These are phyloP conservation scores for Yarrowia sp. DNA, from an alignment of 805 yeast species.

Conservation along the genomic window DNA sequence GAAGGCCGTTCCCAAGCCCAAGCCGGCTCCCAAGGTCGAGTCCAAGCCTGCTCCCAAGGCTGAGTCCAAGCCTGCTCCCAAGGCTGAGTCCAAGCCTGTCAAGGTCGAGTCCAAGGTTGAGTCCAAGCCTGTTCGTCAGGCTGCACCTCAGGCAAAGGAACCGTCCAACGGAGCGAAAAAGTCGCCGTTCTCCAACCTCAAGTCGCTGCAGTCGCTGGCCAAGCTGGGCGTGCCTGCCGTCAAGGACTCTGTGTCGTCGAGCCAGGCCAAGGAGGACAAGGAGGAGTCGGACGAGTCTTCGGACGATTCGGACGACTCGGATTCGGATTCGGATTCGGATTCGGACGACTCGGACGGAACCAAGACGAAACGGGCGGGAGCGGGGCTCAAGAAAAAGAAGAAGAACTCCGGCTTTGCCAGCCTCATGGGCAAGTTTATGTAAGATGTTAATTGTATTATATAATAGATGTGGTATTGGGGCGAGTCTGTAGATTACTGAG, in stretches of 20 bases:
- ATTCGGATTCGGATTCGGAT: not conserved
- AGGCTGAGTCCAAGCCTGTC: not conserved
- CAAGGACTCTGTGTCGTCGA: not conserved
- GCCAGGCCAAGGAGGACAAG: not conserved
- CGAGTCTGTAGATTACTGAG: too few species aligned
- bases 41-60: not conserved
- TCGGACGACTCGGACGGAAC: slow-evolving; percentile 1
- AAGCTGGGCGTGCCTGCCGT: slow-evolving; percentile 9
- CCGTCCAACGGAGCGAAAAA: not conserved
- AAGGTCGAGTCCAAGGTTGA: not conserved
- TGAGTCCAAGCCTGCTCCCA: not conserved
- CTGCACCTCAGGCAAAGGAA: not conserved
- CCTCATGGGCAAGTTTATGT: slow-evolving; percentile 21
- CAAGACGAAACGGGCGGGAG: not conserved
- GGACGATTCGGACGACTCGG: not conserved
- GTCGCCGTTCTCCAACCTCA: slow-evolving; percentile 9
- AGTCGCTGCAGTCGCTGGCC: not conserved
- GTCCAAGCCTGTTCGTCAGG: not conserved
- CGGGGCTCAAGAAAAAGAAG: slow-evolving; percentile 10
- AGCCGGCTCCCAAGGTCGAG: not conserved
- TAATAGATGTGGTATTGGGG: too few species aligned
- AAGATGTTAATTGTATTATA: slow-evolving; percentile 12
- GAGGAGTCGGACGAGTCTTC: not conserved
- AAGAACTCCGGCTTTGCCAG: slow-evolving; percentile 11
- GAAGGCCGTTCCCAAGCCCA: not conserved